phyloP scores from a whole-genome alignment of 1,284 basidiomycete species.

The Fomitopsis pinicola region DNA sequence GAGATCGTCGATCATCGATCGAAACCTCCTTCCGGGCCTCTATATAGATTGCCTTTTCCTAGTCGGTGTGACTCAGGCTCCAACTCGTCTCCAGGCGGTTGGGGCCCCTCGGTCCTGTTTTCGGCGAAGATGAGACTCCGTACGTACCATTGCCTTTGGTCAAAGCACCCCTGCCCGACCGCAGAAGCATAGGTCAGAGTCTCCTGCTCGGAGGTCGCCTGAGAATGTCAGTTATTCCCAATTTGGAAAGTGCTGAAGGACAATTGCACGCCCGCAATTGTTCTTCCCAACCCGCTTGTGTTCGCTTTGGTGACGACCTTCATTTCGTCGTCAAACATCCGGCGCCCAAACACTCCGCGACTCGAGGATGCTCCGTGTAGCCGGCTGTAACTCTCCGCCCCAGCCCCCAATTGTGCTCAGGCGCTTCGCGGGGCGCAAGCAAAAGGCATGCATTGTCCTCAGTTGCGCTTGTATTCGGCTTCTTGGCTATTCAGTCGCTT shows the following conservation, averaged over 20 bases:
- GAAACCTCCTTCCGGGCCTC: no score
- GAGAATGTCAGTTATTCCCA: not conserved
- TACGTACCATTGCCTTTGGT: no score
- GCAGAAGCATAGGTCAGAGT: no score
- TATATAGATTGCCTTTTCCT: no score
- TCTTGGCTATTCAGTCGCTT: not conserved
- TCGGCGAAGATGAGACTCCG: no score
- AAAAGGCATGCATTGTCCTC: not conserved
- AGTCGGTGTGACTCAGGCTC: no score
- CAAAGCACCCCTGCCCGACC: no score
- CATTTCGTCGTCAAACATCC: not conserved
- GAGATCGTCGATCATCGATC: no score
- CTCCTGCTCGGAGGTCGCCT: no score
- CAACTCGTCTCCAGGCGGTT: no score
- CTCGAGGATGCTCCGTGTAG: not conserved
- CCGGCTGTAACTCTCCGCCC: not conserved
- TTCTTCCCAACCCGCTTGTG: not conserved
- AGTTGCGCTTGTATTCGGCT: not conserved
- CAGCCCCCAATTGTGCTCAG: not conserved
- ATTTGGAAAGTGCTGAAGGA: not conserved
- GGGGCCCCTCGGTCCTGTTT: no score
- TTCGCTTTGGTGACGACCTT: not conserved
- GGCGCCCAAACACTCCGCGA: not conserved
- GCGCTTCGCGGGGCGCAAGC: not conserved
- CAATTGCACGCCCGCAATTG: conserved; percentile 1